Evolutionary conservation across 805 yeast species (phyloP), one percentile per base, ranked within the genome.

Genomic region (Danielia reshetovae): DNA sequence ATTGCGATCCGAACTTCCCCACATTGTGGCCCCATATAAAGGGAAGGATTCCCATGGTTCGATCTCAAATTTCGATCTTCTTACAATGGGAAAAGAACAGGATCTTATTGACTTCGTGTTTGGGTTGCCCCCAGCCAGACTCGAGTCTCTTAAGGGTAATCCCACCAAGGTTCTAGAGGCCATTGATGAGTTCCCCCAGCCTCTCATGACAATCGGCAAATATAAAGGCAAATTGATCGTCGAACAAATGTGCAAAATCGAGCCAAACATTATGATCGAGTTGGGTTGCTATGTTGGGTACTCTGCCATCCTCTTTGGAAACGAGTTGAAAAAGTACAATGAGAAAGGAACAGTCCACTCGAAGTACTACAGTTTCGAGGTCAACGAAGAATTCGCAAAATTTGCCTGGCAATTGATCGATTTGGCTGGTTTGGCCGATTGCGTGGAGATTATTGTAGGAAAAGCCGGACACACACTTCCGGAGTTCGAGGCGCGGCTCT

Each of bases 241-340:
- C 25, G 57, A 57, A 12, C 42, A 48, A 38, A 52, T 61, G 26
- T 38, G 24, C 14, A 42, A 46, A 24, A 30, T 23, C 3, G 45
- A 50, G 23, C 62, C 66, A 13, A 46, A 48, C 19, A 30, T 52
- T 13, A 47, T 58, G 55, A 38, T 60, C 22, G 68, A 60, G 31
- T 44, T 60, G 34, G 68, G 68, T 14, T 51, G 58, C 18, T 61
- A 52, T 32, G 47, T 59, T 14, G 69, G 67, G 7, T 64, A 63
- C 34, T 57, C 65, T 1, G 71, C 70, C 15, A 49, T 65, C 5
- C 48, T 52, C 19, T 62, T 63, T 36, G 62, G 57, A 4, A 44
- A 45, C 10, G 57, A 50, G 22, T 38, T 62, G 25, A 34, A 42
- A 7, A 39, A 48, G 21, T 52, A 41, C 30, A 46, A 48, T 16